Evolutionary conservation across 805 yeast genomes (phyloP), one percentile per base, ranked within the genome.

Genomic region (Myxozyma sirexii): DNA sequence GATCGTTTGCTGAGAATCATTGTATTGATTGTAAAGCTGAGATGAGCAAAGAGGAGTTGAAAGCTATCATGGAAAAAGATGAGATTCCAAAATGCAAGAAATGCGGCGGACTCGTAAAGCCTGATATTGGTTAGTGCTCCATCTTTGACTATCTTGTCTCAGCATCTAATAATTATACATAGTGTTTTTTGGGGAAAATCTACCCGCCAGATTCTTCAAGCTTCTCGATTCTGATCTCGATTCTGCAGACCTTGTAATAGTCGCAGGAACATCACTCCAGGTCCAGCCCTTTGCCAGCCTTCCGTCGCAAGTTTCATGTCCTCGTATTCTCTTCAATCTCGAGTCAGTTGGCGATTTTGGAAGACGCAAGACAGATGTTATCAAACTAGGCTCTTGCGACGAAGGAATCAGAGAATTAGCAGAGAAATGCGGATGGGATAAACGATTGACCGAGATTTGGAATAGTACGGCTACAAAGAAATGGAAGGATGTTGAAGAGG

Each of bases 221-320:
- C 67, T 73, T 12, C 85, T 94, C 88, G 93, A 87, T 2, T 64
- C 71, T 13, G 88, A 84, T 67, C 70, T 80, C 35, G 76, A 78
- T 1, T 78, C 74, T 21, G 74, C 84, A 26, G 90, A 86, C 66
- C 71, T 92, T 27, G 90, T 90, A 0, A 83, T 93, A 23, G 91
- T 93, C 1, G 97, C 96, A 0, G 99, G 99, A 0, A 90, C 97
- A 0, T 89, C 97, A 0, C 79, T 93, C 41, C 84, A 92, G 0
- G 98, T 93, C 0, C 84, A 84, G 64, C 99, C 99, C 1, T 93
- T 93, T 79, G 97, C 97, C 0, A 78, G 84, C 8, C 75, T 93
- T 52, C 97, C 97, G 0, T 73, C 81, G 1, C 91, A 78, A 3
- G 67, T 68, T 1, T 69, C 73, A 1, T 73, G 82, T 19, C 70